Conservation (phyloP, 1,284 basidiomycete genomes). For the Heterobasidion occidentale region DNA sequence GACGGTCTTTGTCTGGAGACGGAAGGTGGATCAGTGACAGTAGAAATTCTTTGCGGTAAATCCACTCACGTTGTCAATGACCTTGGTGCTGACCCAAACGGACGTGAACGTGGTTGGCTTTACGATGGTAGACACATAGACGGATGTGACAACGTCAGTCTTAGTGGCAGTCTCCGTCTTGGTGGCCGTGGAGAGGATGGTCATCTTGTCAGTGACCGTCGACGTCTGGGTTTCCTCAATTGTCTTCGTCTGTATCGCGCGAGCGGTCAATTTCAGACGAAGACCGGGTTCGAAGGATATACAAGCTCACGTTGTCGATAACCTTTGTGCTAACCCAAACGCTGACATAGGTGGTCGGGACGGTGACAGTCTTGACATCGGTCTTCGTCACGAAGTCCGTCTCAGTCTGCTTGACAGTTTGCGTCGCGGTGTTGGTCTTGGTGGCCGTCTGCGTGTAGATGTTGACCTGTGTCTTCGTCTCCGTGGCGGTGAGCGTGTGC, state of each 20-base stretch:
- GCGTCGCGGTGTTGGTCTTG: not conserved
- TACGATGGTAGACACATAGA: conserved; percentile 10
- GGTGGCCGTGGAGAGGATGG: conserved; percentile 21
- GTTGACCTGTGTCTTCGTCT: conserved; percentile 45
- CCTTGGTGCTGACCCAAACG: conserved; percentile 8
- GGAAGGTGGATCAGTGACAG: not conserved
- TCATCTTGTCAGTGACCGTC: conserved; percentile 38
- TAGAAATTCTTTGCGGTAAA: not conserved
- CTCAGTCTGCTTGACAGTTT: conserved; percentile 9
- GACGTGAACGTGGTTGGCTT: conserved; percentile 13
- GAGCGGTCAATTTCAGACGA: not conserved
- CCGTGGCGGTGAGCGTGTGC: conserved; percentile 54
- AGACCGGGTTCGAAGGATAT: not conserved
- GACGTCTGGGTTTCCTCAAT: conserved; percentile 44
- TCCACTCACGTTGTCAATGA: conserved; percentile 11
- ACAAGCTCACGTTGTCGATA: conserved; percentile 46
- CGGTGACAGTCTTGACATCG: conserved; percentile 32
- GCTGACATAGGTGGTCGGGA: conserved; percentile 49
- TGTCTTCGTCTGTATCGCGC: conserved; percentile 38
- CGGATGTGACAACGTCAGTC: conserved; percentile 16
- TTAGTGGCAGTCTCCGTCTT: conserved; percentile 16
- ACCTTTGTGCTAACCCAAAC: conserved; percentile 48
- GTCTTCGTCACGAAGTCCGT: conserved; percentile 35
- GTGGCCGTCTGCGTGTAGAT: conserved; percentile 12
- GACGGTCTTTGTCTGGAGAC: conserved; percentile 9